A percentile compares a stretch with the other conserved stretches of the same genome.
Conservation (phyloP, 2,329 filamentous ascomycete genomes). For the Knoxdaviesia capensis region DNA sequence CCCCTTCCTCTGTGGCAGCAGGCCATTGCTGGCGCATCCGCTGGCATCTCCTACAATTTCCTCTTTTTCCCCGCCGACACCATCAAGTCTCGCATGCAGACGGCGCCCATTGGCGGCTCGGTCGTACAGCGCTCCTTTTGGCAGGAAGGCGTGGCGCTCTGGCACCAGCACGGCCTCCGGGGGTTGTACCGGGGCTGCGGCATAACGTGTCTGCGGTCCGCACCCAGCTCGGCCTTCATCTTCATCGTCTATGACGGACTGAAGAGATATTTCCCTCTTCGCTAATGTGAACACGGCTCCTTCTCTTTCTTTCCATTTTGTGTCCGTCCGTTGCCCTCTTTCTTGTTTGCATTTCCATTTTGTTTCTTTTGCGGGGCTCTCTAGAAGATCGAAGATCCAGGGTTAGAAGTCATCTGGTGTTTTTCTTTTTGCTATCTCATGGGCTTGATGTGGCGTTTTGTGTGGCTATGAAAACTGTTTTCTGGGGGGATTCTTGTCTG, state of each 20-base stretch:
- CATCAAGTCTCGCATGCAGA: slow-evolving; percentile 95
- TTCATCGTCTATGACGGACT: slow-evolving; percentile 88
- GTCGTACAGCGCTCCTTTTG: slow-evolving; percentile 45
- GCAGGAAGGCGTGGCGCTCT: slow-evolving; percentile 53
- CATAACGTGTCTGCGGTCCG: slow-evolving; percentile 72
- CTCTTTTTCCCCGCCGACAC: slow-evolving; percentile 95
- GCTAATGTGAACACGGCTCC: slow-evolving; percentile 8
- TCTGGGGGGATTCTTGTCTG: too few species aligned
- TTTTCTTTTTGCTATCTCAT: too few species aligned
- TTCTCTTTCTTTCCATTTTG: not conserved
- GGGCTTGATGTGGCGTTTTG: too few species aligned
- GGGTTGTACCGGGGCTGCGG: slow-evolving; percentile 89
- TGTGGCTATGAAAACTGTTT: too few species aligned
- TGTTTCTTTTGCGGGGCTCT: not conserved
- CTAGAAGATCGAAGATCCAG: too few species aligned
- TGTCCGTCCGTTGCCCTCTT: not conserved
- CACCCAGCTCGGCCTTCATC: slow-evolving; percentile 93
- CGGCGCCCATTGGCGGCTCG: slow-evolving; percentile 43
- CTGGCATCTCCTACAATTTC: slow-evolving; percentile 91
- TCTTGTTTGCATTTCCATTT: not conserved
- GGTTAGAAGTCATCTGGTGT: too few species aligned
- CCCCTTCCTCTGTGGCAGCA: slow-evolving; percentile 69
- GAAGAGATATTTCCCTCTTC: slow-evolving; percentile 43
- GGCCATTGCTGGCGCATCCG: slow-evolving; percentile 66
- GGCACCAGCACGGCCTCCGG: slow-evolving; percentile 59